phyloP scores from a whole-genome alignment of 139 green algal species.

The Ettlia oleoabundans region DNA sequence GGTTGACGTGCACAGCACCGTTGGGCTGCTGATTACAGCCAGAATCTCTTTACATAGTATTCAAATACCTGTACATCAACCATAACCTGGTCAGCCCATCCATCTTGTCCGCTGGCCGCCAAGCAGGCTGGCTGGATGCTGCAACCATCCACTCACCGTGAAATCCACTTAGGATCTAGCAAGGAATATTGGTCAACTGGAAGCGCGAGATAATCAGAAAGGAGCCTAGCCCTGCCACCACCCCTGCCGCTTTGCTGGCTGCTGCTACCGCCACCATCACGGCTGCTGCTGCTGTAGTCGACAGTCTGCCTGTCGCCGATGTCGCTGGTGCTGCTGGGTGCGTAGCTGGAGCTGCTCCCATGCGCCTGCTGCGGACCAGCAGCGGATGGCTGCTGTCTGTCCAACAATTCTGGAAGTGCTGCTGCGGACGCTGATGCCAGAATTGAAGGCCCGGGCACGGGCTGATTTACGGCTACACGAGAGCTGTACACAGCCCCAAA shows the following conservation, averaged over 20 bases:
- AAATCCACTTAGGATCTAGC: constrained; percentile 52
- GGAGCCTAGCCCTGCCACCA: too few species aligned
- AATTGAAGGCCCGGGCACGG: not conserved
- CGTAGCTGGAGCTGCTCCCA: not conserved
- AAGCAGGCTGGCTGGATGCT: not conserved
- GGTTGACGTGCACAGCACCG: not conserved
- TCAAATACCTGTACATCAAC: too few species aligned
- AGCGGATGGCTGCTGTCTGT: not conserved
- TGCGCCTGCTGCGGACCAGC: too few species aligned
- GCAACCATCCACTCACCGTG: not conserved
- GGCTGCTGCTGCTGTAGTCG: too few species aligned
- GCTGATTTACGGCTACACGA: not conserved
- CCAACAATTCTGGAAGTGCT: too few species aligned
- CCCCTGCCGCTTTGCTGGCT: too few species aligned
- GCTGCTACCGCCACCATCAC: too few species aligned
- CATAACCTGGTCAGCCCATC: too few species aligned
- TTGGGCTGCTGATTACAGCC: too few species aligned
- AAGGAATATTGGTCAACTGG: constrained; percentile 44
- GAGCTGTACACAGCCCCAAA: constrained; percentile 28
- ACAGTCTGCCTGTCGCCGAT: not conserved
- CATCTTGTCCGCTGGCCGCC: too few species aligned
- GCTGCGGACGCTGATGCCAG: not conserved
- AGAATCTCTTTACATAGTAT: too few species aligned
- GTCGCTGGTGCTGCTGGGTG: not conserved
- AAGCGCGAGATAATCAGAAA: constrained; percentile 42